Percentiles rank a stretch among this genome's conserved stretches.
These are phyloP conservation scores for Auriculariales sp. DNA, from an alignment of 768 basidiomycete genomes.

Conservation along the genomic window DNA sequence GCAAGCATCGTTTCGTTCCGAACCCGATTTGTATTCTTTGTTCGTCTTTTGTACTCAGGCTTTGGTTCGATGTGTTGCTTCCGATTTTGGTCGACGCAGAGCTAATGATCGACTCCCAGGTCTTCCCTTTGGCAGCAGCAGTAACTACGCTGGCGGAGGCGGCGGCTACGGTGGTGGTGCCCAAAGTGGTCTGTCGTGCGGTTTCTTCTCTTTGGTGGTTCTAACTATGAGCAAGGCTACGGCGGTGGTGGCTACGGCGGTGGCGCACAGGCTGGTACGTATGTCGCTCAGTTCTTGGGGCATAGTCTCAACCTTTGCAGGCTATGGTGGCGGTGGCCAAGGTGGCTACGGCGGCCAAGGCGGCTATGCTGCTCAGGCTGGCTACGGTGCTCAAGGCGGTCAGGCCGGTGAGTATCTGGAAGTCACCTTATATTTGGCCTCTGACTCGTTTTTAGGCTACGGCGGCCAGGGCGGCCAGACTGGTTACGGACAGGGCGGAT, in stretches of 20 bases:
- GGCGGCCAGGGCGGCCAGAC: slow-evolving; percentile 8
- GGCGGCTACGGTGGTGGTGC: slow-evolving; percentile 39
- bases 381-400: background rate
- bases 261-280: slow-evolving; percentile 5
- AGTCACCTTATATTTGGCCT: background rate
- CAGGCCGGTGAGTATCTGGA: background rate
- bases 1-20: no score
- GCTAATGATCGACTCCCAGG: no score
- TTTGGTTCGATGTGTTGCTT: background rate
- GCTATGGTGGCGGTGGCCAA: slow-evolving; percentile 20
- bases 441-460: background rate
- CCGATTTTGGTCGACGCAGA: background rate
- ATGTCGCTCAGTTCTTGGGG: no score
- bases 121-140: slow-evolving; percentile 39
- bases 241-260: slow-evolving; percentile 16
- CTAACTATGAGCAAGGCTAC: slow-evolving; percentile 13
- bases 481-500: slow-evolving; percentile 10
- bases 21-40: background rate
- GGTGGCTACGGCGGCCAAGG: slow-evolving; percentile 14
- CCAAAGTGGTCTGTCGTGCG: slow-evolving; percentile 9
- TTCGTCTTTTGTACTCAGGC: background rate
- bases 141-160: slow-evolving; percentile 82
- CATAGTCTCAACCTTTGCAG: no score
- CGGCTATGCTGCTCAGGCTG: slow-evolving; percentile 14
- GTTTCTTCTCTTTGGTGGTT: slow-evolving; percentile 1